Conservation (phyloP, 192 early-diverging fungal genomes). For the Linnemannia schmuckeri region DNA sequence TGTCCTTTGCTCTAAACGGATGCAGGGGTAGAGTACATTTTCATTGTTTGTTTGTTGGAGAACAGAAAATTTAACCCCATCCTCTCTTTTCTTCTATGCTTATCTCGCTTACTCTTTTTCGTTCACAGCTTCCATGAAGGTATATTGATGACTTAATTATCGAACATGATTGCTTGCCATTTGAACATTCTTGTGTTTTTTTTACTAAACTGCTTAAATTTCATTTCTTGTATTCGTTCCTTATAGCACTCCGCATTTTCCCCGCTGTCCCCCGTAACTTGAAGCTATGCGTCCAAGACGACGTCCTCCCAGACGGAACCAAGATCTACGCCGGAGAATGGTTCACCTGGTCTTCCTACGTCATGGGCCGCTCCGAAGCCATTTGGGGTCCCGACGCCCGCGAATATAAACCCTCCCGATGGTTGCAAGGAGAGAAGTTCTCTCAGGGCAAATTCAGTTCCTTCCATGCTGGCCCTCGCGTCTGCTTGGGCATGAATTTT, state of each 20-base stretch:
- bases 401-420: slow-evolving; percentile 72
- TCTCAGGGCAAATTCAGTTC: slow-evolving; percentile 53
- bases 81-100: not conserved
- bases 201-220: not conserved
- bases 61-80: not conserved
- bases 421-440: slow-evolving; percentile 56
- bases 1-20: no score
- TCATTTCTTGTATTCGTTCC: not conserved
- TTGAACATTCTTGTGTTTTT: not conserved
- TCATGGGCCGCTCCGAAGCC: slow-evolving; percentile 64
- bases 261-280: slow-evolving; percentile 51
- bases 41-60: not conserved
- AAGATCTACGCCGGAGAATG: slow-evolving; percentile 62
- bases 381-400: slow-evolving; percentile 73
- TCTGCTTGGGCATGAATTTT: slow-evolving; percentile 54
- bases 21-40: no score
- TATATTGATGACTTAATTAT: not conserved
- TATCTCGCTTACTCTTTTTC: not conserved
- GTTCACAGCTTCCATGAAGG: not conserved
- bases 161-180: not conserved
- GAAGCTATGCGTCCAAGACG: slow-evolving; percentile 67
- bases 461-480: slow-evolving; percentile 41
- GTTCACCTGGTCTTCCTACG: slow-evolving; percentile 63
- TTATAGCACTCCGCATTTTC: slow-evolving; percentile 23
- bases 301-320: slow-evolving; percentile 73